Conservation (phyloP, 148 eudicot genomes). For the Chenopodium formosanum region DNA sequence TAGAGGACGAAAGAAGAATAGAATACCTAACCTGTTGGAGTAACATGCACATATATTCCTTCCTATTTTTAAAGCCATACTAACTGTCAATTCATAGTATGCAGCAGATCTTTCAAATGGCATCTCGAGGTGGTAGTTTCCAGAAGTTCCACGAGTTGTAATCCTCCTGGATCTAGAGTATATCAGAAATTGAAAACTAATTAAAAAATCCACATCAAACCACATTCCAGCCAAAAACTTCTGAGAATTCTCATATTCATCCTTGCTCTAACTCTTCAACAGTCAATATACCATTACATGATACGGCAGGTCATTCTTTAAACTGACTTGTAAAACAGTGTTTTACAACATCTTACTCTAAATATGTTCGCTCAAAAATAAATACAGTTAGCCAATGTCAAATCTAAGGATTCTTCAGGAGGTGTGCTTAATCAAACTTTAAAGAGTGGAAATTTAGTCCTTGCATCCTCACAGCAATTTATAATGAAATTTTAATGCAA, state of each 20-base stretch:
- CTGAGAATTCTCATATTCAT: not conserved
- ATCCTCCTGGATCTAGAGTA: constrained; percentile 61
- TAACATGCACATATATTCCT: not conserved
- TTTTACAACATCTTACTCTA: not conserved
- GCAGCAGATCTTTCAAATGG: constrained; percentile 13
- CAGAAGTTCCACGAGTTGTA: constrained; percentile 90
- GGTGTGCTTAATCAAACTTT: not conserved
- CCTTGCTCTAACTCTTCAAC: not conserved
- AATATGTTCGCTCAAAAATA: not conserved
- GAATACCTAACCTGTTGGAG: not conserved
- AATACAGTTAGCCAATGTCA: not conserved
- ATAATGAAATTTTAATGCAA: not conserved
- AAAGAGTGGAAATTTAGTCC: not conserved
- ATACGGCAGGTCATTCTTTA: not conserved
- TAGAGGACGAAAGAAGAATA: not conserved
- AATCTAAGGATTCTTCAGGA: not conserved
- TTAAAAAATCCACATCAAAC: not conserved
- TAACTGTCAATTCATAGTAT: not conserved
- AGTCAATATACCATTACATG: not conserved
- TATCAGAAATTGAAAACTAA: not conserved
- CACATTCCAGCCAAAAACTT: not conserved
- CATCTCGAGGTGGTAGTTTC: constrained; percentile 66
- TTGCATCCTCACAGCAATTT: not conserved
- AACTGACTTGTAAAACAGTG: not conserved
- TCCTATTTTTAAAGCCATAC: not conserved